phyloP scores from a whole-genome alignment of 148 eudicot genomes.

The Persicaria maculosa region DNA sequence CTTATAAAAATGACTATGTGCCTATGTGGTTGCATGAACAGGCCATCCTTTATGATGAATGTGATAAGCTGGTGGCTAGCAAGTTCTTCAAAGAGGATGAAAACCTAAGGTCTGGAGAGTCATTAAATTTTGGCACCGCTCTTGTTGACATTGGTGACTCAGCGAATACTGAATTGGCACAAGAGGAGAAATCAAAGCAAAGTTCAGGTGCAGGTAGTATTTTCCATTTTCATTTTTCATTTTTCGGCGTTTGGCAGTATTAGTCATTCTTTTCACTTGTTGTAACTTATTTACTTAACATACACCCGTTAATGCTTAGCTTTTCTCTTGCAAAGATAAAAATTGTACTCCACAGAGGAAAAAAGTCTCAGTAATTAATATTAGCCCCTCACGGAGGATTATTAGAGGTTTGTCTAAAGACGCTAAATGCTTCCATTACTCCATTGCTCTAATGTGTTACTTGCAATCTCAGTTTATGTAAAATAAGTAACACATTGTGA shows the following conservation, averaged over 20 bases:
- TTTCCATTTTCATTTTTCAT: not conserved
- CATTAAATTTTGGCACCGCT: slow-evolving; percentile 48
- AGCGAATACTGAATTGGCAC: slow-evolving; percentile 22
- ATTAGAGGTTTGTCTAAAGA: slow-evolving; percentile 50
- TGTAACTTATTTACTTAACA: slow-evolving; percentile 6
- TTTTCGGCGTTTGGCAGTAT: not conserved
- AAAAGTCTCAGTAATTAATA: slow-evolving; percentile 27
- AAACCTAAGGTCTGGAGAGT: slow-evolving; percentile 45
- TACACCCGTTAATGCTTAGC: not conserved
- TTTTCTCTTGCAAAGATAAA: slow-evolving; percentile 20
- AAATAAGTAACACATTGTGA: not conserved
- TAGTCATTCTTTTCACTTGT: not conserved
- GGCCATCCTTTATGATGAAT: slow-evolving; percentile 65
- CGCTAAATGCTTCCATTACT: not conserved
- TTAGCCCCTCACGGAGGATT: slow-evolving; percentile 78
- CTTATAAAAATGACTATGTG: not conserved
- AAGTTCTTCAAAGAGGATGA: slow-evolving; percentile 57
- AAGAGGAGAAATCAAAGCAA: slow-evolving; percentile 21
- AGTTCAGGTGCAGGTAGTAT: slow-evolving; percentile 14
- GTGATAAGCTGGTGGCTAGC: slow-evolving; percentile 46
- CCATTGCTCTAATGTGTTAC: not conserved
- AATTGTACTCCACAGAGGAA: slow-evolving; percentile 26
- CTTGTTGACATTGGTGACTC: slow-evolving; percentile 69
- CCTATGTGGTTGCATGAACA: slow-evolving; percentile 16
- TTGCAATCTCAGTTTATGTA: not conserved